Percentiles rank a stretch among this genome's conserved stretches.
phyloP scores from a whole-genome alignment of 1,139 yeast species.

The Yamadazyma diddensiae region DNA sequence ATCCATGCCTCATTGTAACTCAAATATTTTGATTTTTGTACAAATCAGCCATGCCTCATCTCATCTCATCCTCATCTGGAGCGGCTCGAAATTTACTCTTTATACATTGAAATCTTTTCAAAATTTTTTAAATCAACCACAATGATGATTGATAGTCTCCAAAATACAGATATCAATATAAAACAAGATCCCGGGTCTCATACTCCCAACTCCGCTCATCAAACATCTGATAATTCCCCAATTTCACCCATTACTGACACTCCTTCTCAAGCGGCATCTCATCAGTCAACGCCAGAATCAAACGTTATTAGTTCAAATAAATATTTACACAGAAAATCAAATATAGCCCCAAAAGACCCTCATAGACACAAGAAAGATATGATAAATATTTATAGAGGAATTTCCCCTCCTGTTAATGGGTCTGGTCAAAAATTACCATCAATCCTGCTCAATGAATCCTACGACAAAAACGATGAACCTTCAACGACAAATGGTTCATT shows the following conservation, averaged over 20 bases:
- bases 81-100: constrained; percentile 10
- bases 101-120: constrained; percentile 5
- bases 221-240: background rate
- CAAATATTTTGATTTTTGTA: no score
- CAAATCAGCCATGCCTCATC: constrained; percentile 8
- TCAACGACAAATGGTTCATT: background rate
- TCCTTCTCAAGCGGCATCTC: background rate
- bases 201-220: background rate
- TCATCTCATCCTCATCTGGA: constrained; percentile 11
- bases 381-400: background rate
- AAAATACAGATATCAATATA: background rate
- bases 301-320: background rate
- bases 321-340: background rate
- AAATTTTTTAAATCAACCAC: constrained; percentile 1
- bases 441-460: constrained; percentile 3
- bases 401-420: no score
- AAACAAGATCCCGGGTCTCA: no score
- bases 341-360: constrained; percentile 2
- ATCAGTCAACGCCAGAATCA: constrained; percentile 1
- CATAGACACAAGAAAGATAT: background rate
- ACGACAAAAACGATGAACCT: background rate
- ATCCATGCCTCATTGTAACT: no score
- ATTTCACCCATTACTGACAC: background rate
- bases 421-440: constrained; percentile 4
- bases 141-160: background rate